Evolutionary conservation across 148 eudicot species (phyloP), one percentile per base, ranked within the genome.

Genomic region (Amaranthus cruentus): DNA sequence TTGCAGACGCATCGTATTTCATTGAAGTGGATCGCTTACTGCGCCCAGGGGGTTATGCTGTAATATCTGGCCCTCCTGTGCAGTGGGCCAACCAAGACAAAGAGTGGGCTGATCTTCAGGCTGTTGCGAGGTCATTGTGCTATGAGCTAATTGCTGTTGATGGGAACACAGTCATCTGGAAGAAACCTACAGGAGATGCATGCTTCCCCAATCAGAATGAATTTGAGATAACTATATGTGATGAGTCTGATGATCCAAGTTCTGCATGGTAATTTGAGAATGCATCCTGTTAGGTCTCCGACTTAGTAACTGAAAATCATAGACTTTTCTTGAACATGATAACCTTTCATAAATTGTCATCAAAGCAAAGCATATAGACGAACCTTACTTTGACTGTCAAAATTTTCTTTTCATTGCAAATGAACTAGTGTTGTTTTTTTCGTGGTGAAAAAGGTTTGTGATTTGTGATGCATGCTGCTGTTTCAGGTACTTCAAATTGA

Each of bases 101-200:
- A 79, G 98, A 93, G 85, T 93, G 98, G 98, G 92, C 96, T 65
- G 99, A 96, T 85, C 93, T 96, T 55, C 99, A 96, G 81, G 88
- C 90, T 65, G 96, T 89, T 47, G 99, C 99, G 58, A 90, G 97
- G 81, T 85, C 95, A 49, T 81, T 96, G 83, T 96, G 99, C 70
- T 96, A 87, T 85, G 99, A 92, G 82, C 87, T 92, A 47, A 89
- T 92, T 76, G 95, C 83, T 49, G 99, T 92, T 65, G 99, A 96
- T 81, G 97, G 92, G 28, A 92, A 88, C 76, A 96, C 97, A 38
- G 99, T 77, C 74, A 87, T 96, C 73, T 96, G 99, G 97, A 90
- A 88, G 77, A 96, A 96, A 74, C 96, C 95, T 58, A 75, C 79
- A 12, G 94, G 85, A 47, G 90, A 87, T 84, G 82, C 96, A 47